phyloP scores from a whole-genome alignment of 768 basidiomycete genomes.

The Daedaleopsis sinensis region DNA sequence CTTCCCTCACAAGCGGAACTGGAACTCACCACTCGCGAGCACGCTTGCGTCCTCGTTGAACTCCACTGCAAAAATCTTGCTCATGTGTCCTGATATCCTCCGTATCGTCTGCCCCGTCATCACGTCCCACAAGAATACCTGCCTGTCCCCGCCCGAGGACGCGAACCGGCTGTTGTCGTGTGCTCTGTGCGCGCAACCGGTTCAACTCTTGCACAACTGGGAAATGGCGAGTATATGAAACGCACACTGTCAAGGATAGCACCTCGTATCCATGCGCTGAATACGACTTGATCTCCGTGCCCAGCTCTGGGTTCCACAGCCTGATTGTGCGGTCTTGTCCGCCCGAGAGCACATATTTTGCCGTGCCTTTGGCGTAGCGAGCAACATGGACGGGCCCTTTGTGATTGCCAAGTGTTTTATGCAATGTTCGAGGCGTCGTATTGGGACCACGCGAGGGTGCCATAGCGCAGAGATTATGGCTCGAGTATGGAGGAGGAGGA shows the following conservation, averaged over 20 bases:
- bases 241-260: constrained; percentile 86
- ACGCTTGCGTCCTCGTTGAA: constrained; percentile 89
- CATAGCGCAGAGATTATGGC: constrained; percentile 19
- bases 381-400: constrained; percentile 89
- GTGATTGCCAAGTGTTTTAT: constrained; percentile 65
- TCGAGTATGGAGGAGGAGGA: neutral
- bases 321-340: constrained; percentile 89
- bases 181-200: constrained; percentile 48
- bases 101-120: constrained; percentile 82
- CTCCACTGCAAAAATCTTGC: constrained; percentile 88
- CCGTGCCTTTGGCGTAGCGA: constrained; percentile 86
- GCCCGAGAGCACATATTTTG: constrained; percentile 91
- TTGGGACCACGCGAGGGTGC: constrained; percentile 42
- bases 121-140: constrained; percentile 96
- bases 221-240: neutral
- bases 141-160: constrained; percentile 91
- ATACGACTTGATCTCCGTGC: constrained; percentile 90
- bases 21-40: constrained; percentile 75
- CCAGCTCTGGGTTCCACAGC: constrained; percentile 87
- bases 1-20: neutral
- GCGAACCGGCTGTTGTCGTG: constrained; percentile 95
- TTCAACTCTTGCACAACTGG: neutral
- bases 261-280: constrained; percentile 96
- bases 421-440: constrained; percentile 59
- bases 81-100: constrained; percentile 85